phyloP scores from a whole-genome alignment of 805 yeast genomes.

The Candida schatavii region DNA sequence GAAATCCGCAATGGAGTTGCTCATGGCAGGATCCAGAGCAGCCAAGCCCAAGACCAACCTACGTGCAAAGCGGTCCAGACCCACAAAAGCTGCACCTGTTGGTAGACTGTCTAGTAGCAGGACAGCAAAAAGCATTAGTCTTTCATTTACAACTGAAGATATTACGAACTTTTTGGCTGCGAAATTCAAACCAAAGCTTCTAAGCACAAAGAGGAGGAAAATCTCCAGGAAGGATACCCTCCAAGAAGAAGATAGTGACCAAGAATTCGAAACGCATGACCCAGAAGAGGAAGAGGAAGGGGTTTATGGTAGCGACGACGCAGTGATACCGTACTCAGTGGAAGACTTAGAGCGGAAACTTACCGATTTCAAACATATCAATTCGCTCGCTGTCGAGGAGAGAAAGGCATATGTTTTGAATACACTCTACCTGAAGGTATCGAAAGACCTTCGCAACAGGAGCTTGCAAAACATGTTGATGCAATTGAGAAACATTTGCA shows the following conservation, averaged over 20 bases:
- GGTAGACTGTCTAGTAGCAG: background rate
- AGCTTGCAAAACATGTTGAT: constrained; percentile 65
- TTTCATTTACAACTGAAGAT: background rate
- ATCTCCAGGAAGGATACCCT: constrained; percentile 5
- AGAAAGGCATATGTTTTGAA: constrained; percentile 14
- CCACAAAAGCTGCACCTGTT: background rate
- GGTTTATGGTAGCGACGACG: no score
- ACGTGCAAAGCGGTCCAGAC: background rate
- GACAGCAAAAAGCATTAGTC: no score
- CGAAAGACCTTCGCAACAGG: constrained; percentile 29
- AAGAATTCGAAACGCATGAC: constrained; percentile 20
- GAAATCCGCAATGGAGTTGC: background rate
- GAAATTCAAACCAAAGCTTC: constrained; percentile 14
- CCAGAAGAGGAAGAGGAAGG: background rate
- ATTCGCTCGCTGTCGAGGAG: background rate
- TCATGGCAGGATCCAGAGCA: background rate
- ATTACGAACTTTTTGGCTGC: background rate
- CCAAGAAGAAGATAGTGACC: constrained; percentile 28
- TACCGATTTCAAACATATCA: background rate
- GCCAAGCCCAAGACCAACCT: background rate
- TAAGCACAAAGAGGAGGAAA: constrained; percentile 11
- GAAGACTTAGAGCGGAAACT: background rate
- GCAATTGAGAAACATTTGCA: constrained; percentile 83
- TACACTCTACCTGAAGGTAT: constrained; percentile 11
- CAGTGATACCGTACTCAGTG: background rate